Evolutionary conservation across 2,329 filamentous ascomycete genomes (phyloP).

Genomic region (Colletotrichum musicola): DNA sequence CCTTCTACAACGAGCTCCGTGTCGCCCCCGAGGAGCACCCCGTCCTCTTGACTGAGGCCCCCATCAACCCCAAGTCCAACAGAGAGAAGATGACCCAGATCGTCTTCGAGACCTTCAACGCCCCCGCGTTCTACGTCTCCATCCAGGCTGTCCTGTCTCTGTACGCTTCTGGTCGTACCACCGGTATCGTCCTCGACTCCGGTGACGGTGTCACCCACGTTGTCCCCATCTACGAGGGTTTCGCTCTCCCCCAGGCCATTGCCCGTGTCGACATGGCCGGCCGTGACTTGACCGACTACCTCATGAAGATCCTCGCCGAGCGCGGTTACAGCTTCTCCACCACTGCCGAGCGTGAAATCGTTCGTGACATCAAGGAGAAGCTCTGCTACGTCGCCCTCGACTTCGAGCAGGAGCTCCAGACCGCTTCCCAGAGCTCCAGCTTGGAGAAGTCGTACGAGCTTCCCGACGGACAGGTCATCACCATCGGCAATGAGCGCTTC

Average conservation of each 20-base stretch:
- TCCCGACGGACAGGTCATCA: slow-evolving; percentile 99
- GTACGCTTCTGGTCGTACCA: slow-evolving; percentile 99
- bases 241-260: slow-evolving; percentile 99
- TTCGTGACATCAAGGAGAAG: slow-evolving; percentile 99
- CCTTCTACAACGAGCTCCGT: slow-evolving; percentile 99
- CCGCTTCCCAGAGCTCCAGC: slow-evolving; percentile 97
- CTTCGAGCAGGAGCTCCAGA: slow-evolving; percentile 99
- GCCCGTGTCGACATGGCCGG: slow-evolving; percentile 99
- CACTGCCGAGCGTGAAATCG: slow-evolving; percentile 99
- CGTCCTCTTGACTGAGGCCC: slow-evolving; percentile 97
- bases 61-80: slow-evolving; percentile 99
- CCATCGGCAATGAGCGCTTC: slow-evolving; percentile 99
- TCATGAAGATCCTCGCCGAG: slow-evolving; percentile 99
- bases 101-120: slow-evolving; percentile 99
- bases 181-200: slow-evolving; percentile 99
- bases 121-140: slow-evolving; percentile 99
- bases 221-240: slow-evolving; percentile 99
- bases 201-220: slow-evolving; percentile 99
- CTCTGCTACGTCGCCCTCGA: slow-evolving; percentile 99
- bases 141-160: slow-evolving; percentile 99
- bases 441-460: slow-evolving; percentile 99
- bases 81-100: slow-evolving; percentile 99
- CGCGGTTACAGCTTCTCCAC: slow-evolving; percentile 99
- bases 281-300: slow-evolving; percentile 99
- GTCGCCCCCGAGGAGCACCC: slow-evolving; percentile 99